These are phyloP conservation scores for Magnusiomyces tetraspermus DNA, from an alignment of 1,139 yeast genomes.

Conservation along the genomic window DNA sequence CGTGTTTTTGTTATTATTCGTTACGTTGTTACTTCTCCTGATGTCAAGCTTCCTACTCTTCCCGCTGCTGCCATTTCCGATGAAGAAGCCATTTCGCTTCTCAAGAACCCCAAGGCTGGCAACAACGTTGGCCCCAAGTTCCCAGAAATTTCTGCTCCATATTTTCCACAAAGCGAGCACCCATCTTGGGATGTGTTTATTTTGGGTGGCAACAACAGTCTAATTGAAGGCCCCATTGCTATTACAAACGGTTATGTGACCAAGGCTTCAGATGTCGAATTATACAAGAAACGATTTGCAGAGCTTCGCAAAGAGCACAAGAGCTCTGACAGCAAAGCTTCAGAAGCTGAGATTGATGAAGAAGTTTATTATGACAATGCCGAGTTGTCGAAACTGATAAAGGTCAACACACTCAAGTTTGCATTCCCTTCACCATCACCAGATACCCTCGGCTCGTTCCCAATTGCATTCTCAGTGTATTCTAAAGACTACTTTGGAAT, in stretches of 20 bases:
- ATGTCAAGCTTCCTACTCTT: constrained; percentile 34
- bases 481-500: constrained; percentile 34
- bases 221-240: constrained; percentile 58
- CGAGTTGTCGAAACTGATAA: constrained; percentile 27
- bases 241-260: constrained; percentile 47
- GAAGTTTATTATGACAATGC: constrained; percentile 1
- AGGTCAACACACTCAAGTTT: constrained; percentile 62
- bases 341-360: background rate
- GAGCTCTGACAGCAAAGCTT: background rate
- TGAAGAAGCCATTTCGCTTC: constrained; percentile 51
- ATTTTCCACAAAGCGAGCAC: constrained; percentile 48
- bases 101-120: constrained; percentile 62
- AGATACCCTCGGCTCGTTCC: constrained; percentile 47
- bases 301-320: background rate
- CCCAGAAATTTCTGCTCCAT: constrained; percentile 61
- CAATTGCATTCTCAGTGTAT: constrained; percentile 37
- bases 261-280: constrained; percentile 36
- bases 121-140: constrained; percentile 58
- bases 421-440: constrained; percentile 70
- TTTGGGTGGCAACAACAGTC: constrained; percentile 52
- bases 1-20: constrained; percentile 67
- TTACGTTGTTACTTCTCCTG: constrained; percentile 37
- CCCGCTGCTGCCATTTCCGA: constrained; percentile 35
- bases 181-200: constrained; percentile 60
- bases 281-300: constrained; percentile 34